These are phyloP conservation scores for Phylloporus sp. DNA, from an alignment of 768 basidiomycete genomes.

Conservation along the genomic window DNA sequence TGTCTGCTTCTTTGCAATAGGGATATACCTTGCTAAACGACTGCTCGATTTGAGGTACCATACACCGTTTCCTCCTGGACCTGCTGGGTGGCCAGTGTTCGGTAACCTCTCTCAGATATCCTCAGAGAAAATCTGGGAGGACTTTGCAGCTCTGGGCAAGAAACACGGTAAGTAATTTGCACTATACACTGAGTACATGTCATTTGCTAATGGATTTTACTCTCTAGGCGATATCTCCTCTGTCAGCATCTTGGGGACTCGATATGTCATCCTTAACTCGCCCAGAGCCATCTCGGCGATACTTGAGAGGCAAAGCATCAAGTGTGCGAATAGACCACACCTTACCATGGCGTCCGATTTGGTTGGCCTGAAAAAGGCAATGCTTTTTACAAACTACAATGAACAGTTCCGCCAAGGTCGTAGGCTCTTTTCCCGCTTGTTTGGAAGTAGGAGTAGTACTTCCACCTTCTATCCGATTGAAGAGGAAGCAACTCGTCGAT, in stretches of 20 bases:
- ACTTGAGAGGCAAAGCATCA: constrained; percentile 51
- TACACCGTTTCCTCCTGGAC: constrained; percentile 18
- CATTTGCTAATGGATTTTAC: constrained; percentile 5
- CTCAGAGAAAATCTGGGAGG: constrained; percentile 46
- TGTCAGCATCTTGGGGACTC: constrained; percentile 38
- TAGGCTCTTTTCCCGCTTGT: constrained; percentile 5
- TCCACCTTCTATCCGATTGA: constrained; percentile 10
- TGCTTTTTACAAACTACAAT: constrained; percentile 6
- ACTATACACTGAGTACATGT: neutral
- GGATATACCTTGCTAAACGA: constrained; percentile 6
- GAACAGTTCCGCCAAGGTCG: constrained; percentile 13
- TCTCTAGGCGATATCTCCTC: constrained; percentile 20
- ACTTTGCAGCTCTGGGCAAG: constrained; percentile 50
- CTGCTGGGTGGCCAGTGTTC: constrained; percentile 36
- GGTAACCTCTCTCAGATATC: constrained; percentile 57
- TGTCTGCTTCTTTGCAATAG: constrained; percentile 17
- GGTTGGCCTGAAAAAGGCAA: constrained; percentile 9
- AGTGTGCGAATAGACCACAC: constrained; percentile 39
- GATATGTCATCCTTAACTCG: constrained; percentile 49
- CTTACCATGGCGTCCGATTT: constrained; percentile 18
- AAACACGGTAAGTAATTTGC: constrained; percentile 40
- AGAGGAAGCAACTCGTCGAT: constrained; percentile 16
- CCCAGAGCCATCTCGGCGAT: constrained; percentile 43
- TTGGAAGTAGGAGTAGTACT: constrained; percentile 12
- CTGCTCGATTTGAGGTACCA: neutral